These are phyloP conservation scores for Monilinia fructigena DNA, from an alignment of 2,329 filamentous ascomycete genomes.

Conservation along the genomic window DNA sequence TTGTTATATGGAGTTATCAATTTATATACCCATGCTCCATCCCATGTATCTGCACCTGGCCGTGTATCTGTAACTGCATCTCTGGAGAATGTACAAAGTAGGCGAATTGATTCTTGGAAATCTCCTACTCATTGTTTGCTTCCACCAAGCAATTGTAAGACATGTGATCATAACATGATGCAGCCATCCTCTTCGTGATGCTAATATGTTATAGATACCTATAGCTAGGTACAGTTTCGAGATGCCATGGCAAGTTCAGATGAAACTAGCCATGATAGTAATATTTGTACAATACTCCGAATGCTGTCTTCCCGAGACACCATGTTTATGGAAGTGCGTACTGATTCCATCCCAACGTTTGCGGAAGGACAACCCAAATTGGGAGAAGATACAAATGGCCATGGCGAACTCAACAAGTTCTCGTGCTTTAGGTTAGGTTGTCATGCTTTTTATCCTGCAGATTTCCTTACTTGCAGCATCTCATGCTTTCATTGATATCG, in stretches of 20 bases:
- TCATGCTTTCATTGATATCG: conserved; percentile 13
- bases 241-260: conserved; percentile 22
- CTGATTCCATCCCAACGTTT: neutral
- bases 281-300: conserved; percentile 20
- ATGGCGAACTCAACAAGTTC: conserved; percentile 7
- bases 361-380: neutral
- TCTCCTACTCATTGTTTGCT: neutral
- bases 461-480: conserved; percentile 19
- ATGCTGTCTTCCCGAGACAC: conserved; percentile 19
- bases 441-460: conserved; percentile 18
- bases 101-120: conserved; percentile 1
- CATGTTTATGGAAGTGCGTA: conserved; percentile 5
- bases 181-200: conserved; percentile 19
- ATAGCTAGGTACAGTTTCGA: neutral
- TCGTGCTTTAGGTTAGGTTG: conserved; percentile 13
- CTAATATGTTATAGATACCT: conserved; percentile 9
- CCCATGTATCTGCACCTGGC: neutral
- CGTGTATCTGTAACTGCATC: conserved; percentile 1
- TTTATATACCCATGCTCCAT: conserved; percentile 19
- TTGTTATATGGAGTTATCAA: conserved; percentile 14
- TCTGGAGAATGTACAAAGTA: conserved; percentile 7
- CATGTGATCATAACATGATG: conserved; percentile 23
- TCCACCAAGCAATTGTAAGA: conserved; percentile 16
- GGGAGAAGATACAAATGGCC: neutral
- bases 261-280: conserved; percentile 11